phyloP scores from a whole-genome alignment of 768 basidiomycete genomes.

The Tulasnella sp. region DNA sequence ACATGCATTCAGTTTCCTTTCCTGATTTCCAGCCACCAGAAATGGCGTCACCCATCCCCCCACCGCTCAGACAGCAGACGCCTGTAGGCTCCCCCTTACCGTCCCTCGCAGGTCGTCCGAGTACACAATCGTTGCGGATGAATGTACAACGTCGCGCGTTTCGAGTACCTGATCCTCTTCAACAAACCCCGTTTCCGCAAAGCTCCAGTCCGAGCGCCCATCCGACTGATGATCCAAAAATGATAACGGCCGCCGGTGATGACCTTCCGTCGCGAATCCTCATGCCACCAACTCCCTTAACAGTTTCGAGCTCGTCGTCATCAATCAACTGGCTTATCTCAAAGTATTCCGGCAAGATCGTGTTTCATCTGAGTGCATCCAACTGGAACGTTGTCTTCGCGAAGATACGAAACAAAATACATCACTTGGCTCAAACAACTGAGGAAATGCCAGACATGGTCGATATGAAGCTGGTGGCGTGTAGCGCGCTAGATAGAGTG shows the following conservation, averaged over 20 bases:
- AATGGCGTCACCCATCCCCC: conserved; percentile 25
- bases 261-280: conserved; percentile 13
- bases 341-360: conserved; percentile 50
- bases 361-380: conserved; percentile 77
- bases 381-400: conserved; percentile 75
- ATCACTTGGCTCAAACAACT: conserved; percentile 40
- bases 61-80: conserved; percentile 26
- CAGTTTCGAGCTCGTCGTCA: conserved; percentile 10
- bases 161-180: neutral
- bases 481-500: conserved; percentile 59
- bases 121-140: neutral
- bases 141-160: neutral
- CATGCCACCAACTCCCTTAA: conserved; percentile 4
- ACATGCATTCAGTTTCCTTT: conserved; percentile 52
- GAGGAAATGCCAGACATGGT: conserved; percentile 55
- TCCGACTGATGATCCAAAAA: neutral
- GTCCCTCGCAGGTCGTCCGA: neutral
- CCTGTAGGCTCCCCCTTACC: neutral
- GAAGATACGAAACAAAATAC: conserved; percentile 60
- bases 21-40: conserved; percentile 62
- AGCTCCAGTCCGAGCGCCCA: neutral
- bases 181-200: neutral
- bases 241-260: neutral
- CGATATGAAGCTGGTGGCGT: conserved; percentile 69
- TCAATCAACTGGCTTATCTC: conserved; percentile 19